Evolutionary conservation across 2,329 filamentous ascomycete species (phyloP), one percentile per base, ranked within the genome.

Genomic region (Hypoxylon sp.): DNA sequence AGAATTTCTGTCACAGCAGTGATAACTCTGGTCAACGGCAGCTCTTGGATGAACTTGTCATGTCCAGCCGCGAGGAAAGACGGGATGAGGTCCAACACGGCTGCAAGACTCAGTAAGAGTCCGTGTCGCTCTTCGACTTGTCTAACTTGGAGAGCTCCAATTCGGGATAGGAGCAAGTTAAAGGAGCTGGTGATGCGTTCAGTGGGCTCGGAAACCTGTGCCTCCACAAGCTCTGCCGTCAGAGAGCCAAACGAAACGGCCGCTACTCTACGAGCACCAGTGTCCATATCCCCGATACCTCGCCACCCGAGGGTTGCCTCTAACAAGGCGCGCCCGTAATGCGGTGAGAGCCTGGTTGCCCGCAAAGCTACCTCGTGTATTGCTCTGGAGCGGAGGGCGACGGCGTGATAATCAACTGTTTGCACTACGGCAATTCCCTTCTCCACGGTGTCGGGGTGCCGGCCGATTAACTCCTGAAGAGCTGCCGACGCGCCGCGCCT

Each of bases 401-500:
- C 92, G 31, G 91, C 86, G 72, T 97, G 92, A 70, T 97, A 99
- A 70, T 99, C 95, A 1, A 98, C 91, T 1, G 85, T 83, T 70
- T 98, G 95, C 0, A 98, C 92, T 1, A 98, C 81, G 37, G 86
- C 76, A 54, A 99, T 98, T 0, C 94, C 95, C 67, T 92, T 81
- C 13, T 83, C 79, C 27, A 98, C 86, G 0, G 85, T 92, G 67
- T 97, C 88, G 0, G 95, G 94, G 74, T 99, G 94, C 8, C 95
- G 87, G 9, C 95, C 95, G 57, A 98, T 89, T 11, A 99, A 81
- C 72, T 99, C 95, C 71, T 99, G 95, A 31, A 99, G 78, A 2
- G 95, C 95, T 38, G 95, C 95, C 21, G 95, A 98, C 24, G 94
- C 89, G 3, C 94, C 95, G 64, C 95, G 86, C 48, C 95, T 84